Evolutionary conservation across 345 rosid species (phyloP).

Genomic region (Cardiospermum halicacabum): DNA sequence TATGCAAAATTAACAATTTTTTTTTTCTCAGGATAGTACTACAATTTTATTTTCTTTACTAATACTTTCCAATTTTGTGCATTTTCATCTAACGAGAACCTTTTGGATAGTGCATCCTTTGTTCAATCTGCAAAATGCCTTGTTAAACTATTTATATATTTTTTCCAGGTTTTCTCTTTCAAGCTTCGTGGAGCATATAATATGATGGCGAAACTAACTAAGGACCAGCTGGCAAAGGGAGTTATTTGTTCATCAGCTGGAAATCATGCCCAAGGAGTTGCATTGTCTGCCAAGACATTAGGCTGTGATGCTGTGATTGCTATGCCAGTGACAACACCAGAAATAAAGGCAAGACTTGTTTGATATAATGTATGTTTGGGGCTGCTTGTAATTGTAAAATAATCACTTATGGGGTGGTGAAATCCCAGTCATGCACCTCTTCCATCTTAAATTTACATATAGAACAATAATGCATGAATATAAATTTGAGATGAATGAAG

Average conservation of each 20-base stretch:
- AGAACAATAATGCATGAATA: too few species aligned
- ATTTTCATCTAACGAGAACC: not conserved
- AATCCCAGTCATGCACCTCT: too few species aligned
- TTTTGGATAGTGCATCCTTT: not conserved
- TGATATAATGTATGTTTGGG: too few species aligned
- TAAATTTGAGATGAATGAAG: too few species aligned
- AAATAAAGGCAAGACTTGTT: constrained; percentile 58
- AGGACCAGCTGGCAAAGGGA: constrained; percentile 63
- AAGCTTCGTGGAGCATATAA: constrained; percentile 96
- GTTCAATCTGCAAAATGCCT: not conserved
- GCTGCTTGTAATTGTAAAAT: too few species aligned
- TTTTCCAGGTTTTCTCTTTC: constrained; percentile 86
- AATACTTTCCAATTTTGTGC: not conserved
- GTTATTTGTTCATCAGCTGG: constrained; percentile 98
- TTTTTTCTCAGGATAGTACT: not conserved
- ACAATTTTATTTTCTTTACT: not conserved
- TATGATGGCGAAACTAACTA: constrained; percentile 88
- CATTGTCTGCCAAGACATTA: constrained; percentile 69
- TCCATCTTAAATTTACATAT: too few species aligned
- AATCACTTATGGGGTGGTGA: too few species aligned
- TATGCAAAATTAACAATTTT: too few species aligned
- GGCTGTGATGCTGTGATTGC: constrained; percentile 75
- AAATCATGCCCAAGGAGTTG: constrained; percentile 99
- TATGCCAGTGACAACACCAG: constrained; percentile 95
- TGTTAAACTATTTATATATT: constrained; percentile 5